phyloP scores from a whole-genome alignment of 768 basidiomycete genomes.

The Leccinum uliginosum region DNA sequence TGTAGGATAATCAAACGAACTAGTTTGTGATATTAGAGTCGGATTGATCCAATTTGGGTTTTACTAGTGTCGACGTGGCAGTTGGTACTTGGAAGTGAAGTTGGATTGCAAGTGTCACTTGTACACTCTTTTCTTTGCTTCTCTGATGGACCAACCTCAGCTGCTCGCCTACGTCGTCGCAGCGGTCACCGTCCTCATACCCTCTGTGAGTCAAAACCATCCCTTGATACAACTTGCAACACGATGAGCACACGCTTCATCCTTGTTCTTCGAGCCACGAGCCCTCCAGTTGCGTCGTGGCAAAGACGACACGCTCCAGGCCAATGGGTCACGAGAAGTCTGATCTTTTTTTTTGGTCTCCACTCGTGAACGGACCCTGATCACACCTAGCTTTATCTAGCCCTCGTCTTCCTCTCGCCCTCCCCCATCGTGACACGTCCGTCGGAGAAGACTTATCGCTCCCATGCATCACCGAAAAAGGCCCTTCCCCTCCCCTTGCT shows the following conservation, averaged over 20 bases:
- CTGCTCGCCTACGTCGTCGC: slow-evolving; percentile 22
- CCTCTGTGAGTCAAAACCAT: slow-evolving; percentile 25
- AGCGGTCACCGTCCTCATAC: slow-evolving; percentile 18
- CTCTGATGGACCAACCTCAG: slow-evolving; percentile 22
- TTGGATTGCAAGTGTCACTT: not conserved
- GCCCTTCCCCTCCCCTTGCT: slow-evolving; percentile 54
- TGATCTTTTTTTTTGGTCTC: slow-evolving; percentile 12
- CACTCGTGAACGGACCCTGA: slow-evolving; percentile 1
- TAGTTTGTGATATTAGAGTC: no score
- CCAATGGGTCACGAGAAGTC: slow-evolving; percentile 44
- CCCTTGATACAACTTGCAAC: not conserved
- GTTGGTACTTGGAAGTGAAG: no score
- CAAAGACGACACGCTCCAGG: slow-evolving; percentile 56
- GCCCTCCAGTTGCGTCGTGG: slow-evolving; percentile 60
- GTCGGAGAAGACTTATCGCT: slow-evolving; percentile 69
- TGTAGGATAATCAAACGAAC: no score
- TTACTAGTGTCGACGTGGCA: not conserved
- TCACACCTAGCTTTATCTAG: slow-evolving; percentile 55
- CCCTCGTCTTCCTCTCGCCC: slow-evolving; percentile 74
- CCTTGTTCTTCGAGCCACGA: slow-evolving; percentile 90
- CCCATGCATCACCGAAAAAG: slow-evolving; percentile 47
- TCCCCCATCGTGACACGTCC: slow-evolving; percentile 54
- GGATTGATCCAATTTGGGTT: no score
- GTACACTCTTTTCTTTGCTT: no score
- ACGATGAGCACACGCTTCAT: slow-evolving; percentile 73